Evolutionary conservation across 2,329 filamentous ascomycete species (phyloP).

Genomic region (Hypoxylon rubiginosum): DNA sequence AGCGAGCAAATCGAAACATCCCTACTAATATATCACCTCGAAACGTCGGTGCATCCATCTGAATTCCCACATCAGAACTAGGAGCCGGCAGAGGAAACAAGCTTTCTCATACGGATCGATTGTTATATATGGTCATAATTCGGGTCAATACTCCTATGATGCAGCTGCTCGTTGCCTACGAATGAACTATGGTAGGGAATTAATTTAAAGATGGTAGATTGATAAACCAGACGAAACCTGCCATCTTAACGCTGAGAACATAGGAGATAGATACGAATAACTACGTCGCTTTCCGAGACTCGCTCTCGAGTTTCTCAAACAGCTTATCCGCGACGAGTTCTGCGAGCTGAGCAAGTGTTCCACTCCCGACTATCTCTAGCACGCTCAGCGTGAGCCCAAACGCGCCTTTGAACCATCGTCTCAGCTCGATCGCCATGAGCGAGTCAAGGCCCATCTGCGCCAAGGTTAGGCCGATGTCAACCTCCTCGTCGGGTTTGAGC

Average conservation of each 20-base stretch:
- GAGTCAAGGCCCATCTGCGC: conserved; percentile 51
- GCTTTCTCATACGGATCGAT: not conserved
- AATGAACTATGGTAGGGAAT: not conserved
- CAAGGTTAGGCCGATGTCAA: conserved; percentile 40
- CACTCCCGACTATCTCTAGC: conserved; percentile 41
- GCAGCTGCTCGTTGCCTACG: not conserved
- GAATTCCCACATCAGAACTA: too few relatives aligned
- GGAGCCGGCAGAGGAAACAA: too few relatives aligned
- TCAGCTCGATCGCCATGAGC: conserved; percentile 52
- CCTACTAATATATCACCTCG: not conserved
- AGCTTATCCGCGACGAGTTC: conserved; percentile 33
- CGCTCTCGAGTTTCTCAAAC: conserved; percentile 36
- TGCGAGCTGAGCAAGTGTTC: conserved; percentile 35
- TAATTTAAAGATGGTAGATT: too few relatives aligned
- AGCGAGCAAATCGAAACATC: not conserved
- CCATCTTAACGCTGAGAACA: not conserved
- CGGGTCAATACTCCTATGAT: not conserved
- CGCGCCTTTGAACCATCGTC: conserved; percentile 50
- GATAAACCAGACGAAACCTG: not conserved
- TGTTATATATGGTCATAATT: not conserved
- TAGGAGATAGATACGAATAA: not conserved
- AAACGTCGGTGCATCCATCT: too few relatives aligned
- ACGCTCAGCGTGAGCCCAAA: conserved; percentile 46
- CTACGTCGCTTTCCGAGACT: conserved; percentile 20
- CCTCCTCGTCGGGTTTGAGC: conserved; percentile 42